Base-by-base conservation (phyloP, 2,329 filamentous ascomycete genomes). In the Xylaria sp. region DNA sequence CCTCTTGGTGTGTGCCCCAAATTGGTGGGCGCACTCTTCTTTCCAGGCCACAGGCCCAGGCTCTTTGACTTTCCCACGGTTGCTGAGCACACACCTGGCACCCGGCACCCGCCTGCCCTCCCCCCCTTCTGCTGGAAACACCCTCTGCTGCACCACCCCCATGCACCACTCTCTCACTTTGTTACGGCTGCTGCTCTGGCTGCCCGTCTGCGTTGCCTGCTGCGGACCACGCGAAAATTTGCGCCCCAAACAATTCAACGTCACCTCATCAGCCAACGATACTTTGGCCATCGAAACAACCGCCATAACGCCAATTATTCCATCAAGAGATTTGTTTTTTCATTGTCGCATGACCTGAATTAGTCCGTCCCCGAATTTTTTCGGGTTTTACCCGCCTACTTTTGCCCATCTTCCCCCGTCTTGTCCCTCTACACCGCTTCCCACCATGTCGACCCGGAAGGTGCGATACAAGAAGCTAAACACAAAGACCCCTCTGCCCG, bases 401-500 rank as follows among this genome's bases (percentile, higher is more conserved):
- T 71, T 69, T 62, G 61, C 65, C n/a, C 59, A 59, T 58, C 68
- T 72, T 70, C 68, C 61, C 63, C 66, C 64, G 55, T 62, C 63
- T 51, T 61, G 48, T 48, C 64, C 68, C 63, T 66, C 68, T 48
- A 52, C 54, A 54, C 48, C 60, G 61, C 62, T 57, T 59, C 71
- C 71, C 76, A 78, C 71, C 77, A 85, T 85, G 82, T 81, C 81
- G 64, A 83, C 81, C 70, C 77, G 86, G 75, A 87, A 88, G 76
- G 86, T 91, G 72, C 84, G 89, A 72, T 88, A 90, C 81, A 89
- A 91, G 79, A 97, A 97, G 81, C 85, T 97, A 75, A 94, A 89
- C 76, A 86, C 90, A 70, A 96, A 96, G 80, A 91, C 92, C 72
- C 86, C 87, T 67, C 87, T 97, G 70, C 87, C 88, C 56, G 88